Conservation (phyloP, 1,139 yeast genomes). For the Arxiozyma telluris region DNA sequence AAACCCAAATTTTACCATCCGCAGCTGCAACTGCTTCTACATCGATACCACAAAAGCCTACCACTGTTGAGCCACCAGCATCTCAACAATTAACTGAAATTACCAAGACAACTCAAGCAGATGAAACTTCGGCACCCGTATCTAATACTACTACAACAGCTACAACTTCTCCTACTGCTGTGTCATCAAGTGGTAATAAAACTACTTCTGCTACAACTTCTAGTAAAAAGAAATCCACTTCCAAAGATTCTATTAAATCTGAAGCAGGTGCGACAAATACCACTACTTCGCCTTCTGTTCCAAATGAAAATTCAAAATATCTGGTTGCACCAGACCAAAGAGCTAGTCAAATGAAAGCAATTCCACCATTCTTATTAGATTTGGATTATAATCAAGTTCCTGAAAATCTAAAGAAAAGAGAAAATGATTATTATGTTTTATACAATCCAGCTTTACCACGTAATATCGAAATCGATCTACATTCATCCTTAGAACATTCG, state of each 20-base stretch:
- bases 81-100: constrained; percentile 22
- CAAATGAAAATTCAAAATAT: constrained; percentile 24
- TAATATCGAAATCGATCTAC: constrained; percentile 71
- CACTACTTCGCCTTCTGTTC: background rate
- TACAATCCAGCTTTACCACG: constrained; percentile 82
- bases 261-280: background rate
- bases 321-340: constrained; percentile 36
- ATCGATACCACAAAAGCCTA: too few relatives aligned
- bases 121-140: background rate
- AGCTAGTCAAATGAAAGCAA: constrained; percentile 59
- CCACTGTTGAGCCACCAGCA: constrained; percentile 14
- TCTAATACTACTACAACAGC: constrained; percentile 5
- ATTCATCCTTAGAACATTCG: constrained; percentile 82
- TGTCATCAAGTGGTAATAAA: constrained; percentile 1
- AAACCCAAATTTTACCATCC: background rate
- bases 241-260: constrained; percentile 1
- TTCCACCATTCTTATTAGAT: constrained; percentile 75
- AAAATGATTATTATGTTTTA: constrained; percentile 78
- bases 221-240: constrained; percentile 25
- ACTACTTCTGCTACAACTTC: constrained; percentile 2
- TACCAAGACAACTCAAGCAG: constrained; percentile 9
- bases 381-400: constrained; percentile 73
- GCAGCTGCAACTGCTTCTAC: too few relatives aligned
- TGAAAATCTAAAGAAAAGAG: constrained; percentile 73
- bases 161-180: constrained; percentile 22